Conservation (phyloP, 2,329 filamentous ascomycete genomes). For the Atkinsonella texensis region DNA sequence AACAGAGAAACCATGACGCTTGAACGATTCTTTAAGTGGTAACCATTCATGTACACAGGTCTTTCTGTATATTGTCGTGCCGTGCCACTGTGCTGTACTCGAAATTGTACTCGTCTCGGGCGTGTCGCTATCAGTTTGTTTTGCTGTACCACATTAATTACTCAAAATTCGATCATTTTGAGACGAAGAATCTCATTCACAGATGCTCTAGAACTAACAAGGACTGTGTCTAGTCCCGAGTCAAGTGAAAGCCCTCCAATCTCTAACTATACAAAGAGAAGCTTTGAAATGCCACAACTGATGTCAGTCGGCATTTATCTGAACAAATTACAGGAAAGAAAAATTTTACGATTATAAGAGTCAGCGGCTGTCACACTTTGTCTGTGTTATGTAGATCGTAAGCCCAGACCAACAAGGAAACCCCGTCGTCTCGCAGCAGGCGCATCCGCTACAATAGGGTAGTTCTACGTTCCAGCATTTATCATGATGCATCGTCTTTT, state of each 20-base stretch:
- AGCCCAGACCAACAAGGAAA: neutral
- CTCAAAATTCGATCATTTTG: no score
- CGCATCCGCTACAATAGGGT: neutral
- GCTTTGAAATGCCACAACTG: neutral
- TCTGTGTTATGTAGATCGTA: neutral
- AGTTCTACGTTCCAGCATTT: conserved; percentile 2
- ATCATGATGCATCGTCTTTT: conserved; percentile 1
- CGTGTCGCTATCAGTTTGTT: no score
- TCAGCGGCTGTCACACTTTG: neutral
- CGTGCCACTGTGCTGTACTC: no score
- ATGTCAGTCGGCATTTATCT: neutral
- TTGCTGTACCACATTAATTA: no score
- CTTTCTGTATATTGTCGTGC: no score
- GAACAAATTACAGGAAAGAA: neutral
- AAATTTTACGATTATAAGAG: neutral
- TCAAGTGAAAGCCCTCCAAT: no score
- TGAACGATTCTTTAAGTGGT: no score
- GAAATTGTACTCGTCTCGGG: no score
- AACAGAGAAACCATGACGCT: neutral
- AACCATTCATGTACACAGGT: no score
- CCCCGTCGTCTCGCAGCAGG: neutral
- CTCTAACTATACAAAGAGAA: neutral
- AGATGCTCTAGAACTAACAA: neutral
- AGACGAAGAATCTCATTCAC: neutral
- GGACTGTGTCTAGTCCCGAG: neutral